Percentiles rank a stretch among this genome's conserved stretches.
These are phyloP conservation scores for Nelumbo lutea DNA, from an alignment of 164 flowering plant genomes.

Conservation along the genomic window DNA sequence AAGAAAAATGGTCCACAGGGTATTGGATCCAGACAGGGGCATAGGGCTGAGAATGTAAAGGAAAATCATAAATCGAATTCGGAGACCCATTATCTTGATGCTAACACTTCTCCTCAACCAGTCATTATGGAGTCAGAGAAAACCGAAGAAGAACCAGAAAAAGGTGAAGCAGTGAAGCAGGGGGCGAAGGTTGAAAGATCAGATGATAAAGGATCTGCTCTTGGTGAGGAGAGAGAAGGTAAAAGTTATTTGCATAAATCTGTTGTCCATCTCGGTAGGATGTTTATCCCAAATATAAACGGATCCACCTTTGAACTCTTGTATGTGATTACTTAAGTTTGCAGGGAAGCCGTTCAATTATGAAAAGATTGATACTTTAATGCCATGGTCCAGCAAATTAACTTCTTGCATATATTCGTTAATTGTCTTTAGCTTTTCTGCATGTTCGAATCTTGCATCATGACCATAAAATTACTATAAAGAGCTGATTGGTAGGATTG, in stretches of 20 bases:
- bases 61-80: constrained; percentile 23
- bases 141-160: constrained; percentile 20
- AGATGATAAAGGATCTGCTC: constrained; percentile 20
- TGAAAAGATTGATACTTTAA: neutral
- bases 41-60: constrained; percentile 29
- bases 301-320: neutral
- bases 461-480: neutral
- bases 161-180: constrained; percentile 21
- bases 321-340: neutral
- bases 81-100: constrained; percentile 22
- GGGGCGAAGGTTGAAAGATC: constrained; percentile 15
- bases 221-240: constrained; percentile 45
- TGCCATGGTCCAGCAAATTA: neutral
- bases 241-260: constrained; percentile 4
- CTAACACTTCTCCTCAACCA: constrained; percentile 11
- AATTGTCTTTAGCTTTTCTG: neutral
- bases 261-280: neutral
- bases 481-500: neutral
- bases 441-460: neutral
- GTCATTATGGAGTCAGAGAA: constrained; percentile 13
- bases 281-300: neutral
- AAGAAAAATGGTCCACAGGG: constrained; percentile 29
- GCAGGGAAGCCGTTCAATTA: neutral
- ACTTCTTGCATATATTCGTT: neutral
- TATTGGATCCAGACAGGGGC: constrained; percentile 34